These are phyloP conservation scores for Ophiostoma tasmaniense DNA, from an alignment of 2,329 filamentous ascomycete species.

Conservation along the genomic window DNA sequence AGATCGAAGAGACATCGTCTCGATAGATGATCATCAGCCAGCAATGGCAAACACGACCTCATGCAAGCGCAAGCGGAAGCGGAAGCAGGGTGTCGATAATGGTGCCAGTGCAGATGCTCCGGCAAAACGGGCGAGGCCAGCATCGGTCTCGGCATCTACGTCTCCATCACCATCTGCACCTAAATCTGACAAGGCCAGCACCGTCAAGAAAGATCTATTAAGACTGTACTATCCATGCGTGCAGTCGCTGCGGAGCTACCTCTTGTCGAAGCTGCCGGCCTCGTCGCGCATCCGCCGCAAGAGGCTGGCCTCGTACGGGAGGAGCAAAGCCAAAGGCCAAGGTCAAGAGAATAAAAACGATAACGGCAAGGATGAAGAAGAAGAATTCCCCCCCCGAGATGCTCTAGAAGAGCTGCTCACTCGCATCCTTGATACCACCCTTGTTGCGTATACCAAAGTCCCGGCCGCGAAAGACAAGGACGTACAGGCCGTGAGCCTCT, in stretches of 20 bases:
- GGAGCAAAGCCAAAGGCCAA: neutral
- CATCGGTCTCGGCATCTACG: neutral
- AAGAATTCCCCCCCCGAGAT: neutral
- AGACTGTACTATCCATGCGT: conserved; percentile 59
- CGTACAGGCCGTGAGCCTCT: neutral
- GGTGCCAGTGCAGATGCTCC: neutral
- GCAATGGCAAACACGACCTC: neutral
- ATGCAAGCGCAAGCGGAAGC: neutral
- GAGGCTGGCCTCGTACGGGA: conserved; percentile 37
- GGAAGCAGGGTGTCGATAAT: neutral
- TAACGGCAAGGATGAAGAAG: no score
- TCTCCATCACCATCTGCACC: neutral
- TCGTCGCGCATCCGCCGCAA: conserved; percentile 55
- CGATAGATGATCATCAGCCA: neutral
- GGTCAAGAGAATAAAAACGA: neutral
- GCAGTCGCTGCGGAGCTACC: conserved; percentile 60
- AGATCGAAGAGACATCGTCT: neutral
- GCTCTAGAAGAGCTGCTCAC: conserved; percentile 38
- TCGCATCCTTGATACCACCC: conserved; percentile 56
- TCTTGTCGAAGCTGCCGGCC: conserved; percentile 56
- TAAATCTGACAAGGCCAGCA: neutral
- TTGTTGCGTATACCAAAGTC: conserved; percentile 48
- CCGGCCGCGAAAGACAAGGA: neutral
- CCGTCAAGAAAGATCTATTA: conserved; percentile 52
- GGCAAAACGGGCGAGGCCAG: neutral